Conservation (phyloP, 768 basidiomycete species). For the Suillus decipiens region DNA sequence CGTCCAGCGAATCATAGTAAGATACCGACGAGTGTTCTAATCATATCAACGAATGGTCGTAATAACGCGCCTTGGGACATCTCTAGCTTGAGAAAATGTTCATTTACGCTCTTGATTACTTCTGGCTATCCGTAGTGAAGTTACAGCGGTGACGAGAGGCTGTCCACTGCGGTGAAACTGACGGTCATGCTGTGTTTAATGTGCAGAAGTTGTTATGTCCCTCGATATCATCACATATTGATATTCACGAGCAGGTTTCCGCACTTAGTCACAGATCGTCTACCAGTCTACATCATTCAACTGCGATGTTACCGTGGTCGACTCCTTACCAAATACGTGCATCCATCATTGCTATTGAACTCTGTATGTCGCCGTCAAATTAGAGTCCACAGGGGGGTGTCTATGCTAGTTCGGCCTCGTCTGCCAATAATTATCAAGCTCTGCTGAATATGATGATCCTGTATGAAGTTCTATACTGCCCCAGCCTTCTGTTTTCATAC, state of each 20-base stretch:
- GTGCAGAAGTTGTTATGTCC: too few relatives aligned
- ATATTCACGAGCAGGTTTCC: neutral
- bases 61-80: neutral
- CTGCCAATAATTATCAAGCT: neutral
- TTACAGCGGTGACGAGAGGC: too few relatives aligned
- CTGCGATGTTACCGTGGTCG: neutral
- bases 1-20: neutral
- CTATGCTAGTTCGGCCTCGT: neutral
- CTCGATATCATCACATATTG: constrained; percentile 3
- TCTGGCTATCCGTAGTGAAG: neutral
- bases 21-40: neutral
- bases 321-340: neutral
- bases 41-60: neutral
- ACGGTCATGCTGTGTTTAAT: neutral
- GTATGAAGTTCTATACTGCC: neutral
- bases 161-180: neutral
- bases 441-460: neutral
- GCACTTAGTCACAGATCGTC: neutral
- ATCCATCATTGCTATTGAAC: neutral
- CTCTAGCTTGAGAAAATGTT: neutral
- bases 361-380: neutral
- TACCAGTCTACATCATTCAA: neutral
- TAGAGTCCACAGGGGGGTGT: neutral
- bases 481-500: neutral
- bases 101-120: neutral